phyloP scores from a whole-genome alignment of 345 rosid species.

The Euphorbia pulcherrima region DNA sequence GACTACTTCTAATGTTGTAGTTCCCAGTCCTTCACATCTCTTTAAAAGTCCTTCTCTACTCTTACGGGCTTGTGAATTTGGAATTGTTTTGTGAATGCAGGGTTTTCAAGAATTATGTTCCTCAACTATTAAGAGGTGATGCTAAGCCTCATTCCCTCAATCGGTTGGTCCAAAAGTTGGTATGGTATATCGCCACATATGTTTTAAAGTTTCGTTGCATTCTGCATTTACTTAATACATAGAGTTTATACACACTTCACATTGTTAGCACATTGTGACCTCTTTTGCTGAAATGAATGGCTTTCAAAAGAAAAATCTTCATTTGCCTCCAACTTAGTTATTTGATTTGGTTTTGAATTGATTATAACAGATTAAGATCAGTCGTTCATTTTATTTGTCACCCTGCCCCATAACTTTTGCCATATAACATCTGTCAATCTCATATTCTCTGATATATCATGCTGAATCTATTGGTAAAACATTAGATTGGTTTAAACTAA shows the following conservation, averaged over 20 bases:
- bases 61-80: background rate
- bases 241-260: background rate
- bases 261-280: background rate
- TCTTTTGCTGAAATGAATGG: background rate
- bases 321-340: background rate
- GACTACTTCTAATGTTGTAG: background rate
- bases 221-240: background rate
- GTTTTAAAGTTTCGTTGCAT: background rate
- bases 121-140: slow-evolving; percentile 49
- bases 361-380: too few relatives aligned
- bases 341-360: background rate
- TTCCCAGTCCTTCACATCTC: background rate
- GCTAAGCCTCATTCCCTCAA: slow-evolving; percentile 44
- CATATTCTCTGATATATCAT: background rate
- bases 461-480: background rate
- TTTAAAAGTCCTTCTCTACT: background rate
- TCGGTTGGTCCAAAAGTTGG: slow-evolving; percentile 59
- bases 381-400: background rate
- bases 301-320: background rate
- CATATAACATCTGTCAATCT: background rate
- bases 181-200: slow-evolving; percentile 26
- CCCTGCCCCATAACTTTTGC: background rate
- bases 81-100: slow-evolving; percentile 35
- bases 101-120: slow-evolving; percentile 73
- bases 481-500: background rate